Base-by-base conservation (phyloP, 2,329 filamentous ascomycete species). In the Penicillium oxalicum region DNA sequence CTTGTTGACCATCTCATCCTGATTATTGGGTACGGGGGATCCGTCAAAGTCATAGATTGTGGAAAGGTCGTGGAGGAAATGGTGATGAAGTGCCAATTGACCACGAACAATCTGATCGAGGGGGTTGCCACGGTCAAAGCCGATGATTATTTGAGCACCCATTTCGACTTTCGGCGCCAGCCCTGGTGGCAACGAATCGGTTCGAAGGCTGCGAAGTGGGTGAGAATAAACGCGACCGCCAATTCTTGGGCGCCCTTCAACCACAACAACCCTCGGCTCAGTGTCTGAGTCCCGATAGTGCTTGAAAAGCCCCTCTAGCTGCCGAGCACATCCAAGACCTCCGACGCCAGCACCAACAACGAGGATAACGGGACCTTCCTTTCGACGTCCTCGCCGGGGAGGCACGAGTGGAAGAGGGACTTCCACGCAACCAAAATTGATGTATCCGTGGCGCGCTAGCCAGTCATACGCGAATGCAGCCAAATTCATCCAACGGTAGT, bases 91-190 rank as follows among this genome's bases (percentile, higher is more conserved):
- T 26, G 86, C 87, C 42, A 98, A 78, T 69, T 98, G 94, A 12
- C 88, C 91, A 57, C 93, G 84, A 48, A 98, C 84, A 51, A 98
- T 82, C 42, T 91, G 82, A 65, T 96, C 94, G 59, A 98, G 74
- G 4, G 93, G 93, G 60, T 98, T 98, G 13, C 94, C 94, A 56
- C 88, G 82, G 57, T 97, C 90, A 65, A 97, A 98, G 0, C 93
- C 93, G 32, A 94, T 96, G 52, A 98, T 90, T 51, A 98, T 97
- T 77, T 98, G 95, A 47, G 91, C 93, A 27, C 93, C 93, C 84
- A 96, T 94, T 67, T 98, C 93, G 29, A 89, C 93, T 18, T 91
- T 97, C 62, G 86, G 86, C 44, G 71, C 79, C 66, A 77, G 80
- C 70, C 75, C 64, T 56, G 75, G 61, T 64, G 76, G 70, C 64